Conservation (phyloP, 2,329 filamentous ascomycete species). For the Alternaria gansuensis region DNA sequence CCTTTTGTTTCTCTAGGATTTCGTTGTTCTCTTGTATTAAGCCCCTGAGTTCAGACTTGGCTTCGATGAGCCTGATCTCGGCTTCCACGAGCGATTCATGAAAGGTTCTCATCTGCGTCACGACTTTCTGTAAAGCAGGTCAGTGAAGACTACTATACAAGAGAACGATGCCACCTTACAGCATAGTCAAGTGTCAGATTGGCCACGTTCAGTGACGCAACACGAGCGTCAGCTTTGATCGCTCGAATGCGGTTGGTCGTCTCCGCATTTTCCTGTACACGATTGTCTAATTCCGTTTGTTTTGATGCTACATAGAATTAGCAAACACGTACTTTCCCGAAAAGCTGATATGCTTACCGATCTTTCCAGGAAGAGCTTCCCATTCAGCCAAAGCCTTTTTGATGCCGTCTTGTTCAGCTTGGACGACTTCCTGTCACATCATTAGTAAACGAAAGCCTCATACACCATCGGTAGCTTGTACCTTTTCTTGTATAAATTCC, state of each 20-base stretch:
- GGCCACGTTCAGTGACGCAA: slow-evolving; percentile 52
- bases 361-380: slow-evolving; percentile 73
- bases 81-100: slow-evolving; percentile 73
- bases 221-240: slow-evolving; percentile 55
- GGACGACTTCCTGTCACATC: slow-evolving; percentile 51
- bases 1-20: slow-evolving; percentile 48
- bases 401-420: slow-evolving; percentile 70
- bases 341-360: slow-evolving; percentile 62
- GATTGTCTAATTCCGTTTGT: slow-evolving; percentile 57
- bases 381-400: slow-evolving; percentile 73
- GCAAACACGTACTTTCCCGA: slow-evolving; percentile 19
- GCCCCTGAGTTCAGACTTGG: slow-evolving; percentile 77
- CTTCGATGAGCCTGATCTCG: slow-evolving; percentile 78
- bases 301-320: slow-evolving; percentile 52
- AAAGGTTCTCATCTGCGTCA: slow-evolving; percentile 69
- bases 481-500: slow-evolving; percentile 20
- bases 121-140: slow-evolving; percentile 59
- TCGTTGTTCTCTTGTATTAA: slow-evolving; percentile 70
- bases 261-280: slow-evolving; percentile 53
- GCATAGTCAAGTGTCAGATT: slow-evolving; percentile 63
- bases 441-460: background rate
- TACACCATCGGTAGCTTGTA: background rate
- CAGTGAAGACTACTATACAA: background rate
- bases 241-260: slow-evolving; percentile 60
- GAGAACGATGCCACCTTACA: slow-evolving; percentile 49